These are phyloP conservation scores for Mycena citricolor DNA, from an alignment of 1,284 basidiomycete genomes.

Conservation along the genomic window DNA sequence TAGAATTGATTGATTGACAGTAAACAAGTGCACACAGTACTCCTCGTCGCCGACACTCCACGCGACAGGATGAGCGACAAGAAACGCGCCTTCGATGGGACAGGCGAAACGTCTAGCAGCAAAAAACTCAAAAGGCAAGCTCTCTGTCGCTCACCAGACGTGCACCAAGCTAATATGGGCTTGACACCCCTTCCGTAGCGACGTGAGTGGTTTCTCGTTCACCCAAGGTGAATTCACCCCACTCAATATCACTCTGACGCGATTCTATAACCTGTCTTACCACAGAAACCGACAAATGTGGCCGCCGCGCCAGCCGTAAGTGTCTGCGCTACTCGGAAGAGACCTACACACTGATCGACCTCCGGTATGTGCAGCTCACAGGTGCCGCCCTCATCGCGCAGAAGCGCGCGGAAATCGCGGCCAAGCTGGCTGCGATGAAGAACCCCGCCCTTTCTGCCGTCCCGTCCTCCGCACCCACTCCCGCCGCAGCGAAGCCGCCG, in stretches of 20 bases:
- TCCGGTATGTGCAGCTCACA: constrained; percentile 43
- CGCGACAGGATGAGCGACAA: constrained; percentile 59
- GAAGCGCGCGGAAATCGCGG: constrained; percentile 82
- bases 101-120: constrained; percentile 45
- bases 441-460: constrained; percentile 40
- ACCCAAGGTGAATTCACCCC: constrained; percentile 69
- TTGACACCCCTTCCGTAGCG: too few relatives aligned
- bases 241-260: constrained; percentile 51
- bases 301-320: constrained; percentile 42
- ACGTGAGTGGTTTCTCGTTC: constrained; percentile 61
- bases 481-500: constrained; percentile 36
- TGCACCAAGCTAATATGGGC: too few relatives aligned
- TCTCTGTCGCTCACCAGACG: too few relatives aligned
- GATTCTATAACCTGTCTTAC: constrained; percentile 68
- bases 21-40: constrained; percentile 2
- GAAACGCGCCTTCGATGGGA: constrained; percentile 50
- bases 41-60: constrained; percentile 13
- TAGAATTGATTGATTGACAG: constrained; percentile 1
- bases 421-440: constrained; percentile 82
- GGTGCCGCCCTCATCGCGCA: constrained; percentile 68
- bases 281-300: constrained; percentile 58
- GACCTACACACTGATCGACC: constrained; percentile 8
- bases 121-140: constrained; percentile 79
- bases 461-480: constrained; percentile 27
- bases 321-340: constrained; percentile 15